Evolutionary conservation across 176 grass and related monocot genomes (phyloP).

Genomic region (Oryza meyeriana): DNA sequence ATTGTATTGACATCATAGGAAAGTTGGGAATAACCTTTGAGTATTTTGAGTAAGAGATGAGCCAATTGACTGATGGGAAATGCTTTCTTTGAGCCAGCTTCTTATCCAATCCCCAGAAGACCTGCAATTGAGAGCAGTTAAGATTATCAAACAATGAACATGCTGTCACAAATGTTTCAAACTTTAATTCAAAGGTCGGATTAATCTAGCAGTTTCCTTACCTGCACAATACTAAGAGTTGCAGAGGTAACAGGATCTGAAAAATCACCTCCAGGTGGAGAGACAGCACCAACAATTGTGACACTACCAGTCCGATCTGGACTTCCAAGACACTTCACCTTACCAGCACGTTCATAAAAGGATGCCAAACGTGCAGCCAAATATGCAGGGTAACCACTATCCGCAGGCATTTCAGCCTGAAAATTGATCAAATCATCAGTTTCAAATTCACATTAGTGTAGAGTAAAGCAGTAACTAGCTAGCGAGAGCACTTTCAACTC

Average conservation of each 20-base stretch:
- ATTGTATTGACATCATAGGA: conserved; percentile 24
- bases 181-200: not conserved
- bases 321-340: conserved; percentile 93
- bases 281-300: conserved; percentile 98
- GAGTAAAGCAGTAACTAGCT: conserved; percentile 4
- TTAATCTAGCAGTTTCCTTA: conserved; percentile 19
- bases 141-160: conserved; percentile 5
- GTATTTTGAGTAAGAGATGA: conserved; percentile 99
- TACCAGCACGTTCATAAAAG: conserved; percentile 98
- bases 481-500: not conserved
- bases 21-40: conserved; percentile 58
- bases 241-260: conserved; percentile 99
- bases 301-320: conserved; percentile 95
- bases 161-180: not conserved
- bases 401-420: conserved; percentile 99
- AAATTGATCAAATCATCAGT: conserved; percentile 33
- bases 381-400: conserved; percentile 99
- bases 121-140: conserved; percentile 51
- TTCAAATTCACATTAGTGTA: not conserved
- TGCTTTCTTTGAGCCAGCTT: conserved; percentile 99
- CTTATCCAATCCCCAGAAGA: conserved; percentile 99
- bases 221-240: conserved; percentile 98
- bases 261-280: conserved; percentile 98
- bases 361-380: conserved; percentile 95
- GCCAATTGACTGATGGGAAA: conserved; percentile 99